Evolutionary conservation across 2,329 filamentous ascomycete genomes (phyloP).

Genomic region (Dothideomycetidae sp.): DNA sequence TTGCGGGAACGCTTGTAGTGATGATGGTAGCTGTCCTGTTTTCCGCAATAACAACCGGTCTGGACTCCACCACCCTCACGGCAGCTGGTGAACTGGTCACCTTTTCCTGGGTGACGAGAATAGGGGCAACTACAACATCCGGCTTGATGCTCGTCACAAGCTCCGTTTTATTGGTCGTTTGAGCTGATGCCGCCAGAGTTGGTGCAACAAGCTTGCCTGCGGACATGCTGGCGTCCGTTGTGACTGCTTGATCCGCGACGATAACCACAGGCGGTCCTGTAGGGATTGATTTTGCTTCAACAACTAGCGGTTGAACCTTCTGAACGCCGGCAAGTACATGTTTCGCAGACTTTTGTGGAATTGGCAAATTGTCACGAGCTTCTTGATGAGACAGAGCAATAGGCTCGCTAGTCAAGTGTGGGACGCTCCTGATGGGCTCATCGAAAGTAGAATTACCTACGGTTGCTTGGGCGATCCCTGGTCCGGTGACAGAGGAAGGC

Average conservation of each 20-base stretch:
- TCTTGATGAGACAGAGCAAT: too few relatives aligned
- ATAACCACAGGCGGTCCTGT: slow-evolving; percentile 6
- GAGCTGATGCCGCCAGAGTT: too few relatives aligned
- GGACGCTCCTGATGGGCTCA: not conserved
- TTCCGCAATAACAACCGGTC: slow-evolving; percentile 4
- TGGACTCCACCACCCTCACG: slow-evolving; percentile 2
- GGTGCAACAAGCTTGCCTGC: too few relatives aligned
- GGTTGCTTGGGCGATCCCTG: too few relatives aligned
- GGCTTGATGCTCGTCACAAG: too few relatives aligned
- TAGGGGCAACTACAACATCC: slow-evolving; percentile 2
- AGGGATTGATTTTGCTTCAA: slow-evolving; percentile 3
- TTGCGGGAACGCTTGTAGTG: slow-evolving; percentile 2
- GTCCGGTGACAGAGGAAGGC: too few relatives aligned
- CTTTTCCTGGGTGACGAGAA: slow-evolving; percentile 6
- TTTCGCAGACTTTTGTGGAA: too few relatives aligned
- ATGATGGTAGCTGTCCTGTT: slow-evolving; percentile 9
- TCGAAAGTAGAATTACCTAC: too few relatives aligned
- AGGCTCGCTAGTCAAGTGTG: too few relatives aligned
- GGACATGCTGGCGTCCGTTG: not conserved
- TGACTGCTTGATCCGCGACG: slow-evolving; percentile 2
- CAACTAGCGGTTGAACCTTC: slow-evolving; percentile 5
- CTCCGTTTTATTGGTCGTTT: not conserved
- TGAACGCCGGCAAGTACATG: too few relatives aligned
- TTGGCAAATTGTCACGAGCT: too few relatives aligned
- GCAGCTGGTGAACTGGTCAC: not conserved